A percentile compares a stretch with the other conserved stretches of the same genome.
These are phyloP conservation scores for Phytomonas sp. DNA, from an alignment of 208 protist genomes.

Conservation along the genomic window DNA sequence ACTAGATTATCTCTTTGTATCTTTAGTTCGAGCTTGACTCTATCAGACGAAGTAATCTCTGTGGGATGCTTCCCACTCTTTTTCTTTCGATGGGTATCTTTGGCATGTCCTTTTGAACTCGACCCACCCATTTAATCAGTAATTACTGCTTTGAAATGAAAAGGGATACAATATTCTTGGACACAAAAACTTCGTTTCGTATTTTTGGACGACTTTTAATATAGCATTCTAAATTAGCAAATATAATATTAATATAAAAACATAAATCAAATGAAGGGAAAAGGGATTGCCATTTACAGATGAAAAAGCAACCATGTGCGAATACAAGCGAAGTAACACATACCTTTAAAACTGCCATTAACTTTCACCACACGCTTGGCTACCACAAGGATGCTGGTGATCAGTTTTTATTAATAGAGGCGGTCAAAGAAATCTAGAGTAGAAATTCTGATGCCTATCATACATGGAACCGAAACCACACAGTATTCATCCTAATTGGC, in stretches of 20 bases:
- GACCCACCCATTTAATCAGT: background rate
- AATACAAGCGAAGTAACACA: background rate
- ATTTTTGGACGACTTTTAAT: background rate
- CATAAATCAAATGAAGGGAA: background rate
- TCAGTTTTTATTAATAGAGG: too few species aligned
- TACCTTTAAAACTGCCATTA: background rate
- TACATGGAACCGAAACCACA: too few species aligned
- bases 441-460: too few species aligned
- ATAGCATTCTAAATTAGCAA: background rate
- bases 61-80: background rate
- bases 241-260: constrained; percentile 2
- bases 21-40: constrained; percentile 72
- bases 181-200: background rate
- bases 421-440: too few species aligned
- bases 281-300: background rate
- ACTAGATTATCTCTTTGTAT: constrained; percentile 68
- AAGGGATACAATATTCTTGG: background rate
- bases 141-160: background rate
- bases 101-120: constrained; percentile 4
- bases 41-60: constrained; percentile 57
- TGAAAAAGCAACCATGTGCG: background rate
- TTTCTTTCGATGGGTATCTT: background rate
- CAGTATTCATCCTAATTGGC: too few species aligned
- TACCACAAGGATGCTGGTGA: background rate
- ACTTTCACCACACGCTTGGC: background rate